Percentiles rank a stretch among this genome's conserved stretches.
Evolutionary conservation across 129 eudicot genomes (phyloP).

Genomic region (Centaurea solstitialis): DNA sequence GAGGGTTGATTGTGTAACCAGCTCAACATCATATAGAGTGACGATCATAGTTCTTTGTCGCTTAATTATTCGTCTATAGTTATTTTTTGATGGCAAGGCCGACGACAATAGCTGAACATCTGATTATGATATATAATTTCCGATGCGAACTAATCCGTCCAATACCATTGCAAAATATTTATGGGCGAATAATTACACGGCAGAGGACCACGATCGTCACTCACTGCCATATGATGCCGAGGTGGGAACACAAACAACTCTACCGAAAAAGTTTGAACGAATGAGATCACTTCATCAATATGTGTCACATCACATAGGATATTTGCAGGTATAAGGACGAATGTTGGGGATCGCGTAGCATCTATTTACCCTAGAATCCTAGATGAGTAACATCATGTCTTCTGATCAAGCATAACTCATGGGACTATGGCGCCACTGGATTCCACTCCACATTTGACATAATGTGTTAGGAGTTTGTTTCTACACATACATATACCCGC

Average conservation of each 20-base stretch:
- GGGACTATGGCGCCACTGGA: conserved; percentile 94
- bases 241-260: conserved; percentile 59
- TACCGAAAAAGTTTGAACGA: conserved; percentile 60
- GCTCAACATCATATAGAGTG: conserved; percentile 52
- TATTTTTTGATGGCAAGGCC: conserved; percentile 80
- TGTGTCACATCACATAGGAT: conserved; percentile 95
- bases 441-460: conserved; percentile 66
- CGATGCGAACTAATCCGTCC: conserved; percentile 86
- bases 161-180: conserved; percentile 72
- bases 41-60: conserved; percentile 50
- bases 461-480: conserved; percentile 67
- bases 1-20: conserved; percentile 62
- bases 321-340: conserved; percentile 58
- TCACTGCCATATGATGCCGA: conserved; percentile 58
- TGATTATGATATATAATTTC: conserved; percentile 65
- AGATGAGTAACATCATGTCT: conserved; percentile 76
- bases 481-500: conserved; percentile 46
- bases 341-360: conserved; percentile 81
- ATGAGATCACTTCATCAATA: conserved; percentile 74
- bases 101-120: conserved; percentile 58
- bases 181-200: conserved; percentile 45
- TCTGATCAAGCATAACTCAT: conserved; percentile 72
- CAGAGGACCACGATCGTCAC: conserved; percentile 56
- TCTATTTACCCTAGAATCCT: conserved; percentile 59
- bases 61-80: conserved; percentile 45